Evolutionary conservation across 1,284 basidiomycete species (phyloP).

Genomic region (Lentinula novae-zelandiae): DNA sequence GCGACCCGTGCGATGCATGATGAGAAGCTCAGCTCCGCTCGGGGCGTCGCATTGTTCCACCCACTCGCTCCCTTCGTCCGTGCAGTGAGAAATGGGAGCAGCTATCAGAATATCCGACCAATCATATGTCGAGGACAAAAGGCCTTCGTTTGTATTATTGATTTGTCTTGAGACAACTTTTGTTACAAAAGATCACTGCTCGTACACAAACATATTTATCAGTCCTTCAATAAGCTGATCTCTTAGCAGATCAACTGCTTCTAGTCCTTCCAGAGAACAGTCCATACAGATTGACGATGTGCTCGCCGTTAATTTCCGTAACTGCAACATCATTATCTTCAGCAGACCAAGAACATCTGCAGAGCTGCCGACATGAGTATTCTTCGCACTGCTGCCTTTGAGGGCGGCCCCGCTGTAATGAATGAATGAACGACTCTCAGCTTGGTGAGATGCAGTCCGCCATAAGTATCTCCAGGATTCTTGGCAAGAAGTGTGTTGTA

Average conservation of each 20-base stretch:
- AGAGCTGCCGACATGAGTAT: constrained; percentile 15
- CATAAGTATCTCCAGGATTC: constrained; percentile 29
- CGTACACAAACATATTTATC: constrained; percentile 19
- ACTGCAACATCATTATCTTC: constrained; percentile 33
- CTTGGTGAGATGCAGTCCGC: constrained; percentile 9
- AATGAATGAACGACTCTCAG: constrained; percentile 25
- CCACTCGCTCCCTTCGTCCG: no score
- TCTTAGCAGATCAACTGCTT: constrained; percentile 31
- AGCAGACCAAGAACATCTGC: constrained; percentile 38
- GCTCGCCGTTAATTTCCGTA: constrained; percentile 31
- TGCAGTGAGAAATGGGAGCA: no score
- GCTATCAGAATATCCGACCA: no score
- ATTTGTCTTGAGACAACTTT: no score
- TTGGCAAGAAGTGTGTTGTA: constrained; percentile 28
- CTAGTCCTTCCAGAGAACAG: constrained; percentile 38
- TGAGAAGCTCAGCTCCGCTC: no score
- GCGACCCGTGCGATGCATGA: no score
- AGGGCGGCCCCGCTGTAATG: neutral
- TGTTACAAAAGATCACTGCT: neutral
- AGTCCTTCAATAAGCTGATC: constrained; percentile 36
- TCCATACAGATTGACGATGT: constrained; percentile 29
- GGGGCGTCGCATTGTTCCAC: no score
- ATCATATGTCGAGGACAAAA: no score
- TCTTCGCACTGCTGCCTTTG: neutral
- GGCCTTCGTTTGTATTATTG: no score